Evolutionary conservation across 768 basidiomycete species (phyloP).

Genomic region (Mycena latifolia): DNA sequence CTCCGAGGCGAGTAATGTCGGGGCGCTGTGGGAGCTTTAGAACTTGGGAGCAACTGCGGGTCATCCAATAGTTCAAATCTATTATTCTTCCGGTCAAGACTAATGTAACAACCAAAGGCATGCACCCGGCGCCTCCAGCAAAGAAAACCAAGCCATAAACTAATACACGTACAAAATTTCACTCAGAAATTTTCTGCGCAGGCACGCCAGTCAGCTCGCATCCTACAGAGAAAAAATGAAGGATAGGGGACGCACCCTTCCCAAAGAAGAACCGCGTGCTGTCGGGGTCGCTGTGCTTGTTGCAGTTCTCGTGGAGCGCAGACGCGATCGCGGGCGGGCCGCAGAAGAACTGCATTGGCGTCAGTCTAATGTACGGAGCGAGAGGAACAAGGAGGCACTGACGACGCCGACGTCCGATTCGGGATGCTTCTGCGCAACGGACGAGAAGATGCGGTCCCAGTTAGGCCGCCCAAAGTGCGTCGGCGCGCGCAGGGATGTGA

Average conservation of each 20-base stretch:
- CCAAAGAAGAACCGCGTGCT: constrained; percentile 93
- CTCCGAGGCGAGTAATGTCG: too few species aligned
- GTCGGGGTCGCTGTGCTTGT: constrained; percentile 85
- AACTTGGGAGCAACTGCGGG: too few species aligned
- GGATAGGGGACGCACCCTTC: constrained; percentile 73
- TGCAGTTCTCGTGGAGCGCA: constrained; percentile 81
- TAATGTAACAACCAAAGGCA: too few species aligned
- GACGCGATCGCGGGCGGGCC: constrained; percentile 81
- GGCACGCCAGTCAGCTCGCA: background rate
- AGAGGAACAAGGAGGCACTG: constrained; percentile 35
- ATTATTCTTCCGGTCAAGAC: too few species aligned
- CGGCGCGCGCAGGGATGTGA: constrained; percentile 89
- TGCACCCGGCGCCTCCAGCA: too few species aligned
- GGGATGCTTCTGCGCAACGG: constrained; percentile 85
- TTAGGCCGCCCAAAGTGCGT: constrained; percentile 95
- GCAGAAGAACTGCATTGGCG: constrained; percentile 79
- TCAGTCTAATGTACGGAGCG: too few species aligned
- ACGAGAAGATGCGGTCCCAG: constrained; percentile 81
- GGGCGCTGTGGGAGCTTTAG: too few species aligned
- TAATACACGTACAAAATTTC: too few species aligned
- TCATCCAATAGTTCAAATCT: too few species aligned
- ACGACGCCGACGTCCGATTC: constrained; percentile 94
- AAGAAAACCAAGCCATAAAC: too few species aligned
- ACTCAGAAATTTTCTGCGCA: background rate
- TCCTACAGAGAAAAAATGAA: background rate